Evolutionary conservation across 768 basidiomycete genomes (phyloP).

Genomic region (Chalciporus chontae): DNA sequence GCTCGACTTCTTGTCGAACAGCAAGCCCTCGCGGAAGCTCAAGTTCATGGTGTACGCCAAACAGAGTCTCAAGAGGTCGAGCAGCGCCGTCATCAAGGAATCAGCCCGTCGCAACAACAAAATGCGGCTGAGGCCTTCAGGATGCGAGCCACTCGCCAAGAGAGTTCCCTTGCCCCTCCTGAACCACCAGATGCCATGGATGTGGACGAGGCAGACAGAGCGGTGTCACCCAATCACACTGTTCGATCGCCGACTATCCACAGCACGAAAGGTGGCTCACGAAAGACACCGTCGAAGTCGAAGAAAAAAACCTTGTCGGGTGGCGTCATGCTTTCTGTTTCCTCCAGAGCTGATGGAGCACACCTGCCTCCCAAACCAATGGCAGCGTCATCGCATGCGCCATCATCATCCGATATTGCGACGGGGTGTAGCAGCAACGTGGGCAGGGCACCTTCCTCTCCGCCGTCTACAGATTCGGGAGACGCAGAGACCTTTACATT

Average conservation of each 20-base stretch:
- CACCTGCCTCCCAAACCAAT: conserved; percentile 2
- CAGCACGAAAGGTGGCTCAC: neutral
- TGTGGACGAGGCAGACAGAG: conserved; percentile 2
- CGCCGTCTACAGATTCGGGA: conserved; percentile 11
- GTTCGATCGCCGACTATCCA: conserved; percentile 1
- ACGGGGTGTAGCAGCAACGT: neutral
- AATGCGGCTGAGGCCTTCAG: conserved; percentile 25
- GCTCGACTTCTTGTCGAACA: conserved; percentile 12
- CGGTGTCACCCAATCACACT: neutral
- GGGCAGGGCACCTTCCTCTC: conserved; percentile 3
- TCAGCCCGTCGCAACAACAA: conserved; percentile 21
- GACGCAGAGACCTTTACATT: conserved; percentile 7
- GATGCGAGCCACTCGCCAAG: conserved; percentile 22
- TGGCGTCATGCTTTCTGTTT: conserved; percentile 14
- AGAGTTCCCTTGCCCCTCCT: neutral
- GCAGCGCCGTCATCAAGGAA: neutral
- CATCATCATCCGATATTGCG: neutral
- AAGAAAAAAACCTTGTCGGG: conserved; percentile 15
- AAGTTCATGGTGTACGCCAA: neutral
- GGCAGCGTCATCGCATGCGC: neutral
- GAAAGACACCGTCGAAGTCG: neutral
- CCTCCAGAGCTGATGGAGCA: neutral
- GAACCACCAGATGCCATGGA: neutral
- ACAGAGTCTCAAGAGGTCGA: neutral
- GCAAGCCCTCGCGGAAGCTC: conserved; percentile 7